These are phyloP conservation scores for Cyberlindnera saturnus DNA, from an alignment of 805 yeast genomes.

Conservation along the genomic window DNA sequence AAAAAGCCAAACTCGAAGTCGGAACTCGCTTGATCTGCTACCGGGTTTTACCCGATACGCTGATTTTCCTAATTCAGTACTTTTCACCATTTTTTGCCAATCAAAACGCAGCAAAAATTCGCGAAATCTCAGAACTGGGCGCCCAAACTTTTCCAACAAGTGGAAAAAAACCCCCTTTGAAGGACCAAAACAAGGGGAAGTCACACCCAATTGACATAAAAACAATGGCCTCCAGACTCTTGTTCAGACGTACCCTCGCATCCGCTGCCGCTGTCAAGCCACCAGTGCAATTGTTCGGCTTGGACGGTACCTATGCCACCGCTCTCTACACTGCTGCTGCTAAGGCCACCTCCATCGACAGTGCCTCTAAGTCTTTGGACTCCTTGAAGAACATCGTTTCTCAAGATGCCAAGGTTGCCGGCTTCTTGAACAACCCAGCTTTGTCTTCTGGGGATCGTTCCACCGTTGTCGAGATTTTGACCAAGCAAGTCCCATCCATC, in stretches of 20 bases:
- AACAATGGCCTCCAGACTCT: constrained; percentile 11
- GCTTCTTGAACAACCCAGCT: constrained; percentile 75
- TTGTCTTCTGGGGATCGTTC: constrained; percentile 70
- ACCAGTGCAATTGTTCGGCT: constrained; percentile 90
- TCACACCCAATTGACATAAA: neutral
- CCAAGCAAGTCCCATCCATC: constrained; percentile 37
- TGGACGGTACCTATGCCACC: constrained; percentile 95
- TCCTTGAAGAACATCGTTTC: constrained; percentile 49
- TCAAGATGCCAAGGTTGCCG: constrained; percentile 57
- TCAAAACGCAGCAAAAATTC: constrained; percentile 2
- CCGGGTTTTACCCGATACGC: no score
- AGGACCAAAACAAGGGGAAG: neutral
- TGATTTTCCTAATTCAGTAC: neutral
- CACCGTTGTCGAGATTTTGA: constrained; percentile 57
- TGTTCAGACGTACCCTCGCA: constrained; percentile 55
- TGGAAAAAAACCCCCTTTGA: neutral
- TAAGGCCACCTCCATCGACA: constrained; percentile 69
- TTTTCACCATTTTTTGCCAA: constrained; percentile 1
- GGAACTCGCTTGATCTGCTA: no score
- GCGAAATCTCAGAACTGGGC: neutral
- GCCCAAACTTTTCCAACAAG: constrained; percentile 1
- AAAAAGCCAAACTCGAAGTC: no score
- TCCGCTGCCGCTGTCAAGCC: constrained; percentile 68
- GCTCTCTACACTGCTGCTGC: constrained; percentile 91
- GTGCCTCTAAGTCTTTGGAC: constrained; percentile 60